Percentiles rank a stretch among this genome's conserved stretches.
Evolutionary conservation across 139 green algal species (phyloP).

Genomic region (Diplosphaera chodatii): DNA sequence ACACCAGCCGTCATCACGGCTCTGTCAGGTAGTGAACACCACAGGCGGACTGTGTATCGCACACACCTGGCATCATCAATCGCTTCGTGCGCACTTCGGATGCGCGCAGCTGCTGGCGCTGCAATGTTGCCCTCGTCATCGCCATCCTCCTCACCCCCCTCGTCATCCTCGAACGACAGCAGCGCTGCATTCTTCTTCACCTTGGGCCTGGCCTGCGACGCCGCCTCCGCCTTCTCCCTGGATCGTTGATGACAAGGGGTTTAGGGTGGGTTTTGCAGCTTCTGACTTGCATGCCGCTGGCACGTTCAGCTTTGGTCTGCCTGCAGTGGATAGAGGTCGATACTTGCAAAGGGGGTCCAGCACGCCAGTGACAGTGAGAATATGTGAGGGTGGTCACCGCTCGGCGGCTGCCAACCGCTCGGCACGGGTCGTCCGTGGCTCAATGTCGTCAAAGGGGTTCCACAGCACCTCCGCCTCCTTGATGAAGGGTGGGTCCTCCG

Average conservation of each 20-base stretch:
- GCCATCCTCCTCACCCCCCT: constrained; percentile 56
- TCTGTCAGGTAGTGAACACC: too few species aligned
- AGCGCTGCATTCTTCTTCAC: constrained; percentile 70
- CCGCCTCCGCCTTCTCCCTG: constrained; percentile 6
- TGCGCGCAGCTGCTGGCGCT: constrained; percentile 25
- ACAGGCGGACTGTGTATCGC: too few species aligned
- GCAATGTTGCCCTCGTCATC: constrained; percentile 21
- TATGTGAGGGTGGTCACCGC: too few species aligned
- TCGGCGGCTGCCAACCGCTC: constrained; percentile 18
- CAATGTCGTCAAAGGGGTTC: constrained; percentile 96
- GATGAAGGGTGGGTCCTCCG: constrained; percentile 63
- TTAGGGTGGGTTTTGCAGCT: too few species aligned
- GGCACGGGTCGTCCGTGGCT: constrained; percentile 46
- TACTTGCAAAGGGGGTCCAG: too few species aligned
- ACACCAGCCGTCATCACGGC: too few species aligned
- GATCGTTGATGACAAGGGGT: too few species aligned
- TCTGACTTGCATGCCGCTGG: too few species aligned
- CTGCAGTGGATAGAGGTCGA: too few species aligned
- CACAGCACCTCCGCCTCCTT: constrained; percentile 71
- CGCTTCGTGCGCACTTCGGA: constrained; percentile 63
- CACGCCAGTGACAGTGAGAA: too few species aligned
- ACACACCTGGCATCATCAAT: constrained; percentile 40
- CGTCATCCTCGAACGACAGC: constrained; percentile 80
- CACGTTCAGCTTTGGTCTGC: too few species aligned
- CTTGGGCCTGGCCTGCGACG: constrained; percentile 25